These are phyloP conservation scores for Trichosporon inkin DNA, from an alignment of 1,284 basidiomycete genomes.

Conservation along the genomic window DNA sequence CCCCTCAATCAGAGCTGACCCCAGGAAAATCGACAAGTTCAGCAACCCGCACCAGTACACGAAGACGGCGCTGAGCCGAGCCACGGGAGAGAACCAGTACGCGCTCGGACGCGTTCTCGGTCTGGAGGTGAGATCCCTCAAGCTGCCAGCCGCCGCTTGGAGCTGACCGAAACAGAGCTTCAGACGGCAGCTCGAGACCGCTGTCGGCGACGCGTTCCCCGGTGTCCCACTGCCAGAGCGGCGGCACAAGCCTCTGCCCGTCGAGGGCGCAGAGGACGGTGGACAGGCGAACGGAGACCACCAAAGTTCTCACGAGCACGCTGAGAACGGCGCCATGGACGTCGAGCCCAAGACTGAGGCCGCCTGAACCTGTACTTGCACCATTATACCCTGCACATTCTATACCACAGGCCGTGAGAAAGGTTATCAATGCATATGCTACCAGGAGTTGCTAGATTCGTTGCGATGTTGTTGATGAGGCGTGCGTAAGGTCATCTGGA, in stretches of 20 bases:
- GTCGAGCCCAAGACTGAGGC: background rate
- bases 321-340: background rate
- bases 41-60: slow-evolving; percentile 41
- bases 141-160: background rate
- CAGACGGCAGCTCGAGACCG: slow-evolving; percentile 36
- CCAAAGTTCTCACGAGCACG: background rate
- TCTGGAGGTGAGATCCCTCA: slow-evolving; percentile 38
- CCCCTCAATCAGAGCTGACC: slow-evolving; percentile 1
- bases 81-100: slow-evolving; percentile 47
- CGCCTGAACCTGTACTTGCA: background rate
- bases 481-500: background rate
- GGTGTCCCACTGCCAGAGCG: slow-evolving; percentile 37
- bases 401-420: background rate
- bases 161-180: slow-evolving; percentile 29
- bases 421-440: slow-evolving; percentile 16
- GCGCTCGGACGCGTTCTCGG: slow-evolving; percentile 42
- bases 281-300: background rate
- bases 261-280: slow-evolving; percentile 7
- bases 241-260: slow-evolving; percentile 28
- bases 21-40: slow-evolving; percentile 30
- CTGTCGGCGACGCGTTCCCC: slow-evolving; percentile 35
- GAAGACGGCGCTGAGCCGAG: slow-evolving; percentile 34
- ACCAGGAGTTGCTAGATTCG: slow-evolving; percentile 9
- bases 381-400: background rate
- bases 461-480: background rate